These are phyloP conservation scores for Drechslera avenae DNA, from an alignment of 2,329 filamentous ascomycete species.

Conservation along the genomic window DNA sequence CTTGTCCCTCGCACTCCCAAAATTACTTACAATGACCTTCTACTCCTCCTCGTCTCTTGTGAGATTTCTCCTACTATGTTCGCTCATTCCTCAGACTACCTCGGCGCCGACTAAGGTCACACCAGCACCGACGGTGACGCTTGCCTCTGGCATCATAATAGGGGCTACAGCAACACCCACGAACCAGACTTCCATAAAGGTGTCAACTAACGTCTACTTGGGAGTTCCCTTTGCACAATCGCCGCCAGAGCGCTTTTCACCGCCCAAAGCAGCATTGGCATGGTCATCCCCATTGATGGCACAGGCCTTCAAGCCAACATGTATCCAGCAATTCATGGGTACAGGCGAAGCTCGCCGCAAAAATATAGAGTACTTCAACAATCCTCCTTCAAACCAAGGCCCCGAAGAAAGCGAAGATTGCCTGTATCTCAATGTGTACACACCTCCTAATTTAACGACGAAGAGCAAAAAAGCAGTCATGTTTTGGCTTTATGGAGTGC, in stretches of 20 bases:
- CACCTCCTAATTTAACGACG: constrained; percentile 18
- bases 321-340: constrained; percentile 21
- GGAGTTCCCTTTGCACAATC: constrained; percentile 25
- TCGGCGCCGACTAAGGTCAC: not conserved
- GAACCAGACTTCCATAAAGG: constrained; percentile 13
- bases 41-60: not conserved
- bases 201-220: constrained; percentile 19
- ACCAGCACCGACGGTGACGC: constrained; percentile 7
- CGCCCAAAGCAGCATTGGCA: constrained; percentile 16
- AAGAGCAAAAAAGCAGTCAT: constrained; percentile 21
- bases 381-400: constrained; percentile 13
- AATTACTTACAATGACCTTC: not conserved
- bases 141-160: constrained; percentile 12
- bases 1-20: too few species aligned
- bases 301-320: constrained; percentile 17
- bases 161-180: constrained; percentile 11
- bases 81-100: not conserved
- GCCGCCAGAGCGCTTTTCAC: constrained; percentile 22
- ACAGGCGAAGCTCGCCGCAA: constrained; percentile 15
- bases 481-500: constrained; percentile 17
- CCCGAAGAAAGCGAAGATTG: constrained; percentile 44
- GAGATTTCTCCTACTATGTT: not conserved
- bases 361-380: constrained; percentile 19
- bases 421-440: constrained; percentile 47
- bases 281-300: constrained; percentile 19